Base-by-base conservation (phyloP, 768 basidiomycete genomes). In the Pleurotus pulmonarius region DNA sequence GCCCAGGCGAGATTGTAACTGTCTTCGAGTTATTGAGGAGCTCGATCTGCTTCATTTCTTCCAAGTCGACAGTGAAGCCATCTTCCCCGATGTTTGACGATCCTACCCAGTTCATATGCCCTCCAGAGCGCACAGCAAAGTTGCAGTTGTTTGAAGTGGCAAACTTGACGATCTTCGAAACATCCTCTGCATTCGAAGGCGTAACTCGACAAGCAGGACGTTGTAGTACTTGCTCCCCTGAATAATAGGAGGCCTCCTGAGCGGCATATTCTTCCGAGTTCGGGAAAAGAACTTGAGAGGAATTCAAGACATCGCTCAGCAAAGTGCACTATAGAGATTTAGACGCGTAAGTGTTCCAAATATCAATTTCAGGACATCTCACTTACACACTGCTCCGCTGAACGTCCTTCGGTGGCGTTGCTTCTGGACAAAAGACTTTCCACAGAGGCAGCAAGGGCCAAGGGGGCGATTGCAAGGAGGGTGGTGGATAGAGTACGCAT, bases 41-140 rank as follows among this genome's bases (percentile, higher is more conserved):
- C n/a, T 15, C 20, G 9, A 60, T 38, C 11, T 7, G 46, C n/a
- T 54, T 49, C 20, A 60, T 26, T 6, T 26, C 22, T 12, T 38
- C 41, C 39, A 60, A 18, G 25, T 60, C 59, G 5, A 60, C 49
- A 3, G 56, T 54, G 37, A 60, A 41, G 13, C 59, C 59, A 41
- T 18, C 18, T 5, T 22, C 37, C 7, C 44, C 57, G 20, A 60
- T 58, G 43, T 60, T 60, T 26, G 57, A 52, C 5, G 59, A 18
- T 15, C 59, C 56, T 4, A 25, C 52, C 51, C 38, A 58, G n/a
- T 5, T 41, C 57, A 58, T 58, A 34, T 61, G 60, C 5, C 51
- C 60, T 2, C 55, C 58, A n/a, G 43, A 45, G 24, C 45, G 41
- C 2, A 55, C 54, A 46, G 54, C 25, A 18, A 55, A 55, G 7